These are phyloP conservation scores for Saccharomycopsis fermentans DNA, from an alignment of 805 yeast genomes.

Conservation along the genomic window DNA sequence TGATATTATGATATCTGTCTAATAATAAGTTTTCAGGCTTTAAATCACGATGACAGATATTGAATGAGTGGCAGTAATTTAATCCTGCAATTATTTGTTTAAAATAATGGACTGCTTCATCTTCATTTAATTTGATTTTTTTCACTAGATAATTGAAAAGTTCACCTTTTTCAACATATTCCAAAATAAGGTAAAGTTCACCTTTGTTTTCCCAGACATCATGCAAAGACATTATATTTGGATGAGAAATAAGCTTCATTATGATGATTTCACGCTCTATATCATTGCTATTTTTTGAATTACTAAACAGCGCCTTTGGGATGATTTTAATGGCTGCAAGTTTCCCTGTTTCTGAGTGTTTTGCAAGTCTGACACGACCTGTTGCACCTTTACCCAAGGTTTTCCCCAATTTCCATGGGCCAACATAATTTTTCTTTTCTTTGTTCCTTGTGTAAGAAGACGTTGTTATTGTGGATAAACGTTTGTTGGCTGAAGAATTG, in stretches of 20 bases:
- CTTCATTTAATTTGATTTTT: constrained; percentile 78
- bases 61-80: constrained; percentile 74
- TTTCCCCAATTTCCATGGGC: constrained; percentile 95
- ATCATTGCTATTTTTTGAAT: constrained; percentile 23
- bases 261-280: constrained; percentile 60
- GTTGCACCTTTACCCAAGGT: constrained; percentile 96
- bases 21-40: constrained; percentile 73
- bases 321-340: constrained; percentile 95
- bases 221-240: constrained; percentile 66
- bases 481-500: constrained; percentile 2
- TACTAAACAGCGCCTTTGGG: constrained; percentile 55
- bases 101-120: constrained; percentile 84
- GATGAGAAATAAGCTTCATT: constrained; percentile 72
- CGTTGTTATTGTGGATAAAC: constrained; percentile 14
- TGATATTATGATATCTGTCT: constrained; percentile 79
- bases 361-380: constrained; percentile 88
- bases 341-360: constrained; percentile 73
- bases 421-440: constrained; percentile 32
- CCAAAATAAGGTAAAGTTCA: constrained; percentile 76
- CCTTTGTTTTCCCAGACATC: constrained; percentile 86
- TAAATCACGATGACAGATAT: constrained; percentile 81
- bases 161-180: constrained; percentile 97
- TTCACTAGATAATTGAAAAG: constrained; percentile 85
- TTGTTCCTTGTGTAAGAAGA: constrained; percentile 16
- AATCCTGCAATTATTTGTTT: constrained; percentile 78